Conservation (phyloP, 2,329 filamentous ascomycete genomes). For the Pseudocercospora macadamiae region DNA sequence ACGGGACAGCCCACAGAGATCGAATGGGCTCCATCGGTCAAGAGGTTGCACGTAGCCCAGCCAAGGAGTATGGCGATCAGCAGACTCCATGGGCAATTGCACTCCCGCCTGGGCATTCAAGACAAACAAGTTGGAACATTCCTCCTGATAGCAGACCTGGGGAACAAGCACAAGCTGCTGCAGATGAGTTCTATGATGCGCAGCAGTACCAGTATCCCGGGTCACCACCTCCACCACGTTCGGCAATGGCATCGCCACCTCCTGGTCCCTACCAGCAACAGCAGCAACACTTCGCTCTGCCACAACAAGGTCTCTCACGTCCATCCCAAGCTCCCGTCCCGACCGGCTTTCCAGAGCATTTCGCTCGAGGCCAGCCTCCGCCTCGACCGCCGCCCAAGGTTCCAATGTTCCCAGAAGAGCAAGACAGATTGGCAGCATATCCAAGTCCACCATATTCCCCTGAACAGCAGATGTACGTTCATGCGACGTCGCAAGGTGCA, state of each 20-base stretch:
- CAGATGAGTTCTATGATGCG: slow-evolving; percentile 3
- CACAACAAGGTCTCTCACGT: neutral
- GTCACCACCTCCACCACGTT: neutral
- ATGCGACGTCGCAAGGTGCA: neutral
- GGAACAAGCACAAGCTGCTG: neutral
- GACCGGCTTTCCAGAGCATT: slow-evolving; percentile 5
- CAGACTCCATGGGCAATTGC: slow-evolving; percentile 34
- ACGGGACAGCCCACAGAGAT: neutral
- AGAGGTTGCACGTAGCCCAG: slow-evolving; percentile 30
- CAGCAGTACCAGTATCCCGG: slow-evolving; percentile 8
- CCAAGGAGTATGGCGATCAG: slow-evolving; percentile 32
- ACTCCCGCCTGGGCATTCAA: slow-evolving; percentile 21
- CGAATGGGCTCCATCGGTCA: slow-evolving; percentile 26
- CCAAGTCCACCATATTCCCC: slow-evolving; percentile 6
- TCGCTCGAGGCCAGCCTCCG: neutral
- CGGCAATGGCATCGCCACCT: neutral
- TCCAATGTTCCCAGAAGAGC: neutral
- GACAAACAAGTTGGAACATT: slow-evolving; percentile 6
- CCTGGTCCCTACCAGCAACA: slow-evolving; percentile 14
- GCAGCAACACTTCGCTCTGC: slow-evolving; percentile 17
- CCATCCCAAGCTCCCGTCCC: neutral
- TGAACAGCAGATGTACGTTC: neutral
- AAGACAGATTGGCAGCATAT: neutral
- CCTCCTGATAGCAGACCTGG: neutral
- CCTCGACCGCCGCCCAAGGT: neutral